phyloP scores from a whole-genome alignment of 257 asterid species.

The Catharanthus roseus region DNA sequence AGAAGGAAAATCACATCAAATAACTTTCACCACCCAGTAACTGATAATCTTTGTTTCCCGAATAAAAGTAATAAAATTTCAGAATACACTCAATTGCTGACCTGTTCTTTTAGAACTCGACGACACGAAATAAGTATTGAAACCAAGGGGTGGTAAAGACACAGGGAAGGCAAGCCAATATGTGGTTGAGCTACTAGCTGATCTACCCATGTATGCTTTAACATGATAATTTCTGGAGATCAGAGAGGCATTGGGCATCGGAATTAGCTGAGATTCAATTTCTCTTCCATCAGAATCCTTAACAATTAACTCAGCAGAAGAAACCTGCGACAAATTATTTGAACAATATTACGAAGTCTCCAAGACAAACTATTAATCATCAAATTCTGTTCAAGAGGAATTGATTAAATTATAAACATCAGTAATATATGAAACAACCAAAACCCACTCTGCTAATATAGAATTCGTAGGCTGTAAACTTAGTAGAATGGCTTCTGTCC shows the following conservation, averaged over 20 bases:
- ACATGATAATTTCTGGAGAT: constrained; percentile 31
- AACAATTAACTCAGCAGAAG: constrained; percentile 52
- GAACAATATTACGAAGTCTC: background rate
- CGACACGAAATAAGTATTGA: constrained; percentile 58
- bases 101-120: constrained; percentile 40
- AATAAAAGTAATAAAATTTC: background rate
- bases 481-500: background rate
- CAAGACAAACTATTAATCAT: background rate
- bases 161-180: constrained; percentile 68
- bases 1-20: background rate
- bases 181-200: constrained; percentile 38
- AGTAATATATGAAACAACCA: background rate
- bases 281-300: constrained; percentile 60
- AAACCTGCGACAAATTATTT: constrained; percentile 38
- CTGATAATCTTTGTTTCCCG: background rate
- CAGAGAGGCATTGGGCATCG: constrained; percentile 47
- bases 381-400: background rate
- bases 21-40: background rate
- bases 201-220: constrained; percentile 50
- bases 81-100: constrained; percentile 13
- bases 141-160: constrained; percentile 74
- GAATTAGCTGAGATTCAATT: constrained; percentile 64
- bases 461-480: background rate
- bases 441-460: background rate
- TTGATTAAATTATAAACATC: background rate